A percentile compares a stretch with the other conserved stretches of the same genome.
Conservation (phyloP, 2,329 filamentous ascomycete species). For the Diaporthe sp. region DNA sequence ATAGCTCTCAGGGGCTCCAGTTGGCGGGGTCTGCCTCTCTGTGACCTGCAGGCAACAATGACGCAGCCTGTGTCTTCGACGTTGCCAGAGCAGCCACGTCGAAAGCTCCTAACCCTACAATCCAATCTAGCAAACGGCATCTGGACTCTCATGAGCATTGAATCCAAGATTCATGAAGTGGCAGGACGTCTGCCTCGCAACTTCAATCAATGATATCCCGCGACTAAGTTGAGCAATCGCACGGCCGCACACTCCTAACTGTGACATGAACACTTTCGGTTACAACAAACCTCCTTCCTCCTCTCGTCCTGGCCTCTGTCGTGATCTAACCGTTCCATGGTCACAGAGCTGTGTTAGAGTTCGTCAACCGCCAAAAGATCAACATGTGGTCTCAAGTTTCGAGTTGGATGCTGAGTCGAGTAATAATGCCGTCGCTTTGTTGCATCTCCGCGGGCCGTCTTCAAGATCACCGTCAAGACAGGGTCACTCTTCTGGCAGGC, state of each 20-base stretch:
- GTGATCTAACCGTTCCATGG: neutral
- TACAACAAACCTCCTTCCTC: neutral
- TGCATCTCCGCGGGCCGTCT: neutral
- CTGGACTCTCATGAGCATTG: neutral
- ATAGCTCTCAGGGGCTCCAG: constrained; percentile 30
- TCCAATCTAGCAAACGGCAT: neutral
- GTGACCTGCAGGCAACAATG: constrained; percentile 30
- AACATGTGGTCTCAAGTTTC: neutral
- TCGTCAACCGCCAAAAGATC: neutral
- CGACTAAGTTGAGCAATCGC: neutral
- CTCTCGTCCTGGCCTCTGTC: neutral
- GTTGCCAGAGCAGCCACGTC: constrained; percentile 19
- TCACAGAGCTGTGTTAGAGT: neutral
- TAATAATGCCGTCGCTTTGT: neutral
- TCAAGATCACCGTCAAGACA: neutral
- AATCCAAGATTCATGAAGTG: neutral
- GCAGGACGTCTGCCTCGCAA: neutral
- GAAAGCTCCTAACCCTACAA: constrained; percentile 20
- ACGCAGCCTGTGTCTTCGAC: neutral
- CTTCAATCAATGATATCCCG: neutral
- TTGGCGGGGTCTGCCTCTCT: constrained; percentile 16
- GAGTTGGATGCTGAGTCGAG: constrained; percentile 1
- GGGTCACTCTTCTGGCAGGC: neutral
- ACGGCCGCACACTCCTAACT: neutral
- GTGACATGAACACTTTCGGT: neutral